phyloP scores from a whole-genome alignment of 306 rosid genomes.

The Quillaja saponaria region DNA sequence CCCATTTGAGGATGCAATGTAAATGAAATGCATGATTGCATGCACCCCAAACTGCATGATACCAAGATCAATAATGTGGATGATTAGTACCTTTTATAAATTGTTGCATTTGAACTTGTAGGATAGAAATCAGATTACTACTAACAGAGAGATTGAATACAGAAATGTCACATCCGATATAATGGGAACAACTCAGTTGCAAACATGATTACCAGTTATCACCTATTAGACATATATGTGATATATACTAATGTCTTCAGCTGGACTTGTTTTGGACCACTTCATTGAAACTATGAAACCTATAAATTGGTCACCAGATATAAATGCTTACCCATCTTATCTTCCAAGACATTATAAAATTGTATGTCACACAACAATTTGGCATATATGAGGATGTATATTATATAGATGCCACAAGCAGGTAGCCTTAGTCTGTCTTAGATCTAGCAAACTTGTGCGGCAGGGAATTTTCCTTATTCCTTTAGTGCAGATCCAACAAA shows the following conservation, averaged over 20 bases:
- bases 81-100: background rate
- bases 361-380: no score
- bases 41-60: constrained; percentile 86
- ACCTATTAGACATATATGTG: background rate
- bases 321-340: background rate
- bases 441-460: no score
- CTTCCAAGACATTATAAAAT: no score
- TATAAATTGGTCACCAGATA: background rate
- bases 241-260: background rate
- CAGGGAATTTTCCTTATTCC: no score
- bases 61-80: constrained; percentile 4
- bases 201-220: background rate
- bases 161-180: background rate
- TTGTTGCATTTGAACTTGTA: background rate
- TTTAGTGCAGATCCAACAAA: no score
- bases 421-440: no score
- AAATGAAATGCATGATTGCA: constrained; percentile 96
- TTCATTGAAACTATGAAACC: background rate
- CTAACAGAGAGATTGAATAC: background rate
- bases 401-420: no score
- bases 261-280: background rate
- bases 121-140: background rate
- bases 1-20: constrained; percentile 92
- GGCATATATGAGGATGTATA: no score
- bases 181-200: background rate